These are phyloP conservation scores for Sporisorium reilianum DNA, from an alignment of 1,284 basidiomycete genomes.

Conservation along the genomic window DNA sequence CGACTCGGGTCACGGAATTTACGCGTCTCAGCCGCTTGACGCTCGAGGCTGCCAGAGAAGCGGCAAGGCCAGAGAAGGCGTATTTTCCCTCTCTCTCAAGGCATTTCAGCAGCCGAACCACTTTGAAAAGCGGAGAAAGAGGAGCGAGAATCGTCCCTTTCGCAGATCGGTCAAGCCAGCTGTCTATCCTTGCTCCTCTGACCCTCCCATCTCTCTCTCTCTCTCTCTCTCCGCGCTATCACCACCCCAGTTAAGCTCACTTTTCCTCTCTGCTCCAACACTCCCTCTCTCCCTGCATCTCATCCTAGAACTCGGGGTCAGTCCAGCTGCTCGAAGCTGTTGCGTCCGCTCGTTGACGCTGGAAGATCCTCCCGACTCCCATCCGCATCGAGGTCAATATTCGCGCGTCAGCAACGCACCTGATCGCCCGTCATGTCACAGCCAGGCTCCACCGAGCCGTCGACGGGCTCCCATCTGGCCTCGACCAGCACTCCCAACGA, in stretches of 20 bases:
- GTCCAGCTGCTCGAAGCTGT: neutral
- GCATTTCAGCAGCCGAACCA: conserved; percentile 13
- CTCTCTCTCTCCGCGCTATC: neutral
- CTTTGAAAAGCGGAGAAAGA: conserved; percentile 27
- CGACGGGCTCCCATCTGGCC: conserved; percentile 6
- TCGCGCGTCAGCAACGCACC: neutral
- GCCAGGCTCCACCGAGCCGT: conserved; percentile 17
- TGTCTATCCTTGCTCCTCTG: conserved; percentile 7
- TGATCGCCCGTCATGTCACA: conserved; percentile 27
- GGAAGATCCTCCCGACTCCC: conserved; percentile 1
- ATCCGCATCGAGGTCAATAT: neutral
- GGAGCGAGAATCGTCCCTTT: neutral
- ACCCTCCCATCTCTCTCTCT: neutral
- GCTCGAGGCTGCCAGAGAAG: conserved; percentile 8
- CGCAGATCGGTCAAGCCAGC: conserved; percentile 8
- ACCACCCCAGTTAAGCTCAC: neutral
- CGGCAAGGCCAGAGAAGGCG: conserved; percentile 9
- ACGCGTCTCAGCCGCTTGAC: conserved; percentile 39
- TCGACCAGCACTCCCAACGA: conserved; percentile 2
- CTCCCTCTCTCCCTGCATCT: neutral
- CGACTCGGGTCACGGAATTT: conserved; percentile 34
- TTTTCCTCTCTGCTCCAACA: too few relatives aligned
- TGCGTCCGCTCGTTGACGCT: conserved; percentile 2
- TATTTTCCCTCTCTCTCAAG: conserved; percentile 3
- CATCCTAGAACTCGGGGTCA: neutral